Base-by-base conservation (phyloP, 331 rosid species). In the Rosa hybrid region DNA sequence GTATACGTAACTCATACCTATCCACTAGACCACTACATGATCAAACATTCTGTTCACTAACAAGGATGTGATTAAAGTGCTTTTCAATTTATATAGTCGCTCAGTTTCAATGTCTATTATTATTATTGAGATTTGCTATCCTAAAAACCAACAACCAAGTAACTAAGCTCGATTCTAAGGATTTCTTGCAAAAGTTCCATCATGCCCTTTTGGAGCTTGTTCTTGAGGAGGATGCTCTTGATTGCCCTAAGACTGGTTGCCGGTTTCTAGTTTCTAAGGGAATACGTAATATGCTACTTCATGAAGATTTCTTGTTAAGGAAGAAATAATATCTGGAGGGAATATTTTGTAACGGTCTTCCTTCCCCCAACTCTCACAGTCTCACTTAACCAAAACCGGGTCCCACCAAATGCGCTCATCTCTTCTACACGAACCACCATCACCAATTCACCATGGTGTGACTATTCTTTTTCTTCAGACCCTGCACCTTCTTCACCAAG, bases 161-260 rank as follows among this genome's bases (percentile, higher is more conserved):
- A 27, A 27, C 92, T 5, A 80, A 86, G 88, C 91, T 92, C 54
- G 89, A 87, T 14, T 91, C 97, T 17, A 84, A 94, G n/a, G 98
- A 92, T 8, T 92, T 94, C 79, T 80, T 91, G 49, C 87, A 59
- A 11, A 87, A 82, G 64, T 91, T 94, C 72, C 98, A 92, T 80
- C 97, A 91, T 68, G 98, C 94, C 5, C 94, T 94, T 75, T 77
- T 94, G 60, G 91, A 92, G 85, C 89, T 94, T 75, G 98, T 91
- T 84, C 97, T 91, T 3, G 97, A 94, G 82, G 96, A 92, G 73
- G 97, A 94, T 10, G 92, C 87, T 0, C 98, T 92, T 69, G 68
- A 90, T 72, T 94, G 98, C 72, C 97, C 97, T 0, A 93, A 92
- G 83, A 89, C 95, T 0, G 90, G 83, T 53, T 84, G 98, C 4